These are phyloP conservation scores for Talinum fruticosum DNA, from an alignment of 148 eudicot species.

Conservation along the genomic window DNA sequence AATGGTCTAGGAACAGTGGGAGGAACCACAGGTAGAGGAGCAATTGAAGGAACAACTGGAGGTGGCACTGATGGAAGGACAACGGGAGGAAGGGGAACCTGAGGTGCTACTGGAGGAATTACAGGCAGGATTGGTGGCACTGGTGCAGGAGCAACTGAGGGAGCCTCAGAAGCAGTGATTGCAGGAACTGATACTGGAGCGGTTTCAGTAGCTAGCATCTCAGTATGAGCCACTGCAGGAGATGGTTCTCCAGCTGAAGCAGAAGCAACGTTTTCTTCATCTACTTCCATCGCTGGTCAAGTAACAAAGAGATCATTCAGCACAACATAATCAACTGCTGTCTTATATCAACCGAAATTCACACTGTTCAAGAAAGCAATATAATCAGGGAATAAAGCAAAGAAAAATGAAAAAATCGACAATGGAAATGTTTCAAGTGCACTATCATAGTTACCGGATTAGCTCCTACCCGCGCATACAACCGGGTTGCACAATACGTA, in stretches of 20 bases:
- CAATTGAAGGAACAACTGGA: slow-evolving; percentile 52
- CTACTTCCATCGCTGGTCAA: slow-evolving; percentile 61
- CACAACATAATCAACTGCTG: neutral
- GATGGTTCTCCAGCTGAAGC: slow-evolving; percentile 36
- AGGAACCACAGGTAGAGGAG: slow-evolving; percentile 45
- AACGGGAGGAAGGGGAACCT: slow-evolving; percentile 21
- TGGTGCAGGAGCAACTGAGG: slow-evolving; percentile 17
- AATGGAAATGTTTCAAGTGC: neutral
- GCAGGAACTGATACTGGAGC: slow-evolving; percentile 25
- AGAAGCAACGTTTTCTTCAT: slow-evolving; percentile 44
- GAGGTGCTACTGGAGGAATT: slow-evolving; percentile 33
- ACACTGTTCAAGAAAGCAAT: neutral
- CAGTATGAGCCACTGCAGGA: slow-evolving; percentile 27
- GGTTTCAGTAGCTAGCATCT: slow-evolving; percentile 29
- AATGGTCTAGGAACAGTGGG: slow-evolving; percentile 50
- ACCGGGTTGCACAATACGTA: no score
- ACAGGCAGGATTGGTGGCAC: slow-evolving; percentile 35
- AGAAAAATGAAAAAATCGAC: neutral
- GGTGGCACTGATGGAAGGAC: slow-evolving; percentile 48
- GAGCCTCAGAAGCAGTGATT: slow-evolving; percentile 12
- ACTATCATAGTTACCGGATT: neutral
- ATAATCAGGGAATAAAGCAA: neutral
- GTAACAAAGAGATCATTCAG: neutral
- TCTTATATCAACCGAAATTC: neutral
- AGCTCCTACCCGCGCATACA: no score